Conservation (phyloP, 164 flowering plant genomes). For the Nymphaea thermarum region DNA sequence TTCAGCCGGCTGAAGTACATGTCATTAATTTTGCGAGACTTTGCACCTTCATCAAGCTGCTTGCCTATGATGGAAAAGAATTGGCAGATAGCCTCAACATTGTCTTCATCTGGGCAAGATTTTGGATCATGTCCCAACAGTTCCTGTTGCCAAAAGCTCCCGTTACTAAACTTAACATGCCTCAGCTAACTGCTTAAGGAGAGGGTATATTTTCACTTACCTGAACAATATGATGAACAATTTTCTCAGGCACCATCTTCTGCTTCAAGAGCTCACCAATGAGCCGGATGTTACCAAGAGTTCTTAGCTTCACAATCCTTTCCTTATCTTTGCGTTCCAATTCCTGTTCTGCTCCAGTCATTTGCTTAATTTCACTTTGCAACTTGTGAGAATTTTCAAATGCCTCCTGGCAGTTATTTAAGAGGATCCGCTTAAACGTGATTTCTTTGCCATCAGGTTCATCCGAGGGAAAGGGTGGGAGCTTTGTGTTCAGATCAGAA, state of each 20-base stretch:
- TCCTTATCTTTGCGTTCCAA: slow-evolving; percentile 80
- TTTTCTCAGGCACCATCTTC: slow-evolving; percentile 90
- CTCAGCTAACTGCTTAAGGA: background rate
- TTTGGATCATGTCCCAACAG: slow-evolving; percentile 66
- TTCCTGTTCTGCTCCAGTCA: slow-evolving; percentile 87
- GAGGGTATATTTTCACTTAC: slow-evolving; percentile 15
- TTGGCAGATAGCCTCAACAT: slow-evolving; percentile 95
- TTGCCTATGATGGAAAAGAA: slow-evolving; percentile 93
- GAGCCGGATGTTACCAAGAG: slow-evolving; percentile 75
- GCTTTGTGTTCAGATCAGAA: slow-evolving; percentile 80
- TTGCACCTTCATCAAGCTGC: slow-evolving; percentile 76
- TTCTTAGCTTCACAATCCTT: slow-evolving; percentile 69
- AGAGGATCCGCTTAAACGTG: slow-evolving; percentile 78
- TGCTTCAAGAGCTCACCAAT: slow-evolving; percentile 97
- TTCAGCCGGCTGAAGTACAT: slow-evolving; percentile 55
- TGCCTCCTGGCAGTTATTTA: slow-evolving; percentile 92
- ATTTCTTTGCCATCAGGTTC: slow-evolving; percentile 77
- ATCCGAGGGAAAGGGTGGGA: slow-evolving; percentile 83
- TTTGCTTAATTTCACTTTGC: slow-evolving; percentile 65
- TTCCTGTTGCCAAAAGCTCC: slow-evolving; percentile 31
- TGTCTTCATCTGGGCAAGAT: slow-evolving; percentile 83
- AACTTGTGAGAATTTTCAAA: slow-evolving; percentile 84
- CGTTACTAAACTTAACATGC: background rate
- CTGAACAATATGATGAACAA: slow-evolving; percentile 95
- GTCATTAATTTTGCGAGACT: slow-evolving; percentile 64